Evolutionary conservation across 1,139 yeast species (phyloP), one percentile per base, ranked within the genome.

Genomic region (Chernovozyma aurita): DNA sequence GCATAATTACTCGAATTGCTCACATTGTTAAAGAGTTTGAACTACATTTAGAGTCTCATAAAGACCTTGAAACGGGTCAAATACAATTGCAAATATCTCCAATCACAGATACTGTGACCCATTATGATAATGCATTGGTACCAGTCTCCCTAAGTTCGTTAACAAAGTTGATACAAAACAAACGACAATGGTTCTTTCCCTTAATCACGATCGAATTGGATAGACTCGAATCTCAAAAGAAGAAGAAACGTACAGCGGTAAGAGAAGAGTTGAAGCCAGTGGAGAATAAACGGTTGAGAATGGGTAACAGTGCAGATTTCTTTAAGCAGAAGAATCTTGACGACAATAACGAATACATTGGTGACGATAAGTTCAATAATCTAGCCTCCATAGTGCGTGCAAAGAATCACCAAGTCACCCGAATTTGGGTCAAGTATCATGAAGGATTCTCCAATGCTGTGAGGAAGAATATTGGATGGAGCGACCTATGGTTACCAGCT

Each of bases 381-480:
- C n/a, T n/a, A n/a, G n/a, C n/a, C n/a, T n/a, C n/a, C n/a, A n/a
- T n/a, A n/a, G n/a, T 4, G 5, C 33, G 31, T 11, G 6, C 33
- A 7, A 11, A 20, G 17, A 14, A 36, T 17, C 44, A 46, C 30
- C 56, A 52, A 18, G 42, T 45, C 11, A 40, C 54, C 6, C 67
- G 84, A 43, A 83, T 87, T 6, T 92, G 97, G 97, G 85, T 92
- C 13, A 90, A 85, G 52, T 90, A 82, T 51, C 85, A 85, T 46
- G 97, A 90, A 57, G 97, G 98, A 2, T 90, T 85, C 50, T 85
- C 95, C 7, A 85, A 90, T 57, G 98, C 98, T 0, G 97, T 92
- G 1, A 65, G 95, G 28, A 87, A 87, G 49, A 84, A 82, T 40
- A 78, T 90, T 22, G 75, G 81, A 6, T 92, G 97, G 97, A 57